phyloP scores from a whole-genome alignment of 2,329 filamentous ascomycete species.

The Trichoderma arundinaceum region DNA sequence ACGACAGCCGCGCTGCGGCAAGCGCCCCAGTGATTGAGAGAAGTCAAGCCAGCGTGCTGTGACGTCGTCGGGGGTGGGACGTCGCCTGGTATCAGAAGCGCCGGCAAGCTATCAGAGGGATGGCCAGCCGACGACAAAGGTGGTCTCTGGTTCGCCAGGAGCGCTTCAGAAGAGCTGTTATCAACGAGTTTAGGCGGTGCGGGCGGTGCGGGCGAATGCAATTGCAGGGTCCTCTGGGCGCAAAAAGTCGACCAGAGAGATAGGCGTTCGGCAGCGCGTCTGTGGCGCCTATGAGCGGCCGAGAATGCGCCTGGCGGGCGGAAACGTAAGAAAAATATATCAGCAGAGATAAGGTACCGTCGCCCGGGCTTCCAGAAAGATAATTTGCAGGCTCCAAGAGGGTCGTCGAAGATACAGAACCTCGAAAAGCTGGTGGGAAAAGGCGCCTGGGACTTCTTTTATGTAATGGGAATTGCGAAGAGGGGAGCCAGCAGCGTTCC shows the following conservation, averaged over 20 bases:
- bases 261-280: conserved; percentile 37
- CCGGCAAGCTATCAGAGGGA: conserved; percentile 27
- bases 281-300: conserved; percentile 40
- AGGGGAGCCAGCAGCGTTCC: conserved; percentile 33
- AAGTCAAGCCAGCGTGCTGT: conserved; percentile 45
- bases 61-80: conserved; percentile 42
- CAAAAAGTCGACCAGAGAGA: conserved; percentile 39
- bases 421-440: conserved; percentile 37
- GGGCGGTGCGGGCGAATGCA: conserved; percentile 26
- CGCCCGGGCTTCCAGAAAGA: conserved; percentile 31
- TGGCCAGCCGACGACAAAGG: conserved; percentile 1
- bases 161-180: conserved; percentile 16
- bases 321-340: conserved; percentile 33
- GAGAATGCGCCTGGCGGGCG: conserved; percentile 28
- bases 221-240: conserved; percentile 31
- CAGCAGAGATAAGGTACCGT: conserved; percentile 39
- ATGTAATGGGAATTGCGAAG: conserved; percentile 49
- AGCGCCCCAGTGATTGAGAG: conserved; percentile 43
- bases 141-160: conserved; percentile 24
- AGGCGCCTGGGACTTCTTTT: conserved; percentile 46
- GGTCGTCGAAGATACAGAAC: conserved; percentile 39
- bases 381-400: conserved; percentile 31
- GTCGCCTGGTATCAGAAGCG: conserved; percentile 33
- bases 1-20: conserved; percentile 48
- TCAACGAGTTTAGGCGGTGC: conserved; percentile 13